Conservation (phyloP, 148 eudicot genomes). For the Limonium bicolor region DNA sequence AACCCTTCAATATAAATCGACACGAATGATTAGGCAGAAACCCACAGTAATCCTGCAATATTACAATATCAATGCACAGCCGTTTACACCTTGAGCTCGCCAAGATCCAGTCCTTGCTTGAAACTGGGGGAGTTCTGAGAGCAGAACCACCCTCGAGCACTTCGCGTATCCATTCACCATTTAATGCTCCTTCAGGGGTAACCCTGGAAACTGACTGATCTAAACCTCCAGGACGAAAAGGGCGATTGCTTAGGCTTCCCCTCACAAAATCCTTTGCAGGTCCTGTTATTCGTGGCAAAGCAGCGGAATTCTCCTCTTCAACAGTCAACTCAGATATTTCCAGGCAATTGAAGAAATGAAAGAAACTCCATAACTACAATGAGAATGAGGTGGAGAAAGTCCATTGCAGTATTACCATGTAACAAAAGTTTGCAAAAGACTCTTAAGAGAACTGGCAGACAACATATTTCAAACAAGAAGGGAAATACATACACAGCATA, state of each 20-base stretch:
- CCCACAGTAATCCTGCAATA: too few relatives aligned
- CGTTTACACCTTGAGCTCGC: slow-evolving; percentile 51
- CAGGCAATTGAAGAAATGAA: slow-evolving; percentile 19
- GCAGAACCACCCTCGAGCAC: slow-evolving; percentile 69
- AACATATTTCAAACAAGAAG: background rate
- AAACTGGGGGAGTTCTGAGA: slow-evolving; percentile 64
- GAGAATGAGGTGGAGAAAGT: slow-evolving; percentile 1
- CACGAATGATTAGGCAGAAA: slow-evolving; percentile 1
- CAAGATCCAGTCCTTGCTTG: slow-evolving; percentile 70
- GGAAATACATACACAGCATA: too few relatives aligned
- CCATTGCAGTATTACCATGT: background rate
- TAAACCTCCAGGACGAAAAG: slow-evolving; percentile 94
- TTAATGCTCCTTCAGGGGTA: slow-evolving; percentile 64
- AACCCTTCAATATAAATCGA: slow-evolving; percentile 32
- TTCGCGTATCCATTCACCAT: slow-evolving; percentile 82
- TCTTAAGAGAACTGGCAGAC: too few relatives aligned
- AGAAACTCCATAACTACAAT: slow-evolving; percentile 7
- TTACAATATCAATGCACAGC: background rate
- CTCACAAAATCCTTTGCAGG: slow-evolving; percentile 86
- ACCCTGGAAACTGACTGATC: slow-evolving; percentile 51
- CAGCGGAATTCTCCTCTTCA: slow-evolving; percentile 54
- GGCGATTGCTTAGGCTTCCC: slow-evolving; percentile 85
- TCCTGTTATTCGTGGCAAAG: slow-evolving; percentile 78
- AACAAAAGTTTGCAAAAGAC: background rate
- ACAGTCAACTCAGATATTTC: slow-evolving; percentile 60